These are phyloP conservation scores for Russula griseocarnosa DNA, from an alignment of 768 basidiomycete species.

Conservation along the genomic window DNA sequence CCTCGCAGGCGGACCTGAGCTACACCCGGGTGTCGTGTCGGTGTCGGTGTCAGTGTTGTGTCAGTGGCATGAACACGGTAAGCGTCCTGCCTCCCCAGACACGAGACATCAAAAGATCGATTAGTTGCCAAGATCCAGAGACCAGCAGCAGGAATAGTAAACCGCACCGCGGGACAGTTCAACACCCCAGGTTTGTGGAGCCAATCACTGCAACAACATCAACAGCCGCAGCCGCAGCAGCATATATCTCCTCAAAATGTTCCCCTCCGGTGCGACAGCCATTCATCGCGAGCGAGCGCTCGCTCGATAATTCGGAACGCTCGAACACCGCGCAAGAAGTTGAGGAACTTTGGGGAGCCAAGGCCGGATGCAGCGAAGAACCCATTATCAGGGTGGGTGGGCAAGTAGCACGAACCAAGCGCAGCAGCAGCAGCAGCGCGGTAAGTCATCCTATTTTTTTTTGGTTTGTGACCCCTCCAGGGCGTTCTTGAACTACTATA, in stretches of 20 bases:
- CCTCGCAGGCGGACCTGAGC: slow-evolving; percentile 10
- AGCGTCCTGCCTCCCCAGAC: background rate
- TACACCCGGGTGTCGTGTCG: slow-evolving; percentile 1
- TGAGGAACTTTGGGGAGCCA: slow-evolving; percentile 53
- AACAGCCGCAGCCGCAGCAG: background rate
- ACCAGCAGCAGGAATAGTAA: slow-evolving; percentile 9
- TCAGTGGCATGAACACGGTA: slow-evolving; percentile 13
- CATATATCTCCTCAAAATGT: slow-evolving; percentile 5
- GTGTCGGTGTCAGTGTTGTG: background rate
- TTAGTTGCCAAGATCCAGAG: slow-evolving; percentile 9
- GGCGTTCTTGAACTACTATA: background rate
- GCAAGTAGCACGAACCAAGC: slow-evolving; percentile 10
- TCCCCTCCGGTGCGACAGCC: slow-evolving; percentile 29
- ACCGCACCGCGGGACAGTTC: slow-evolving; percentile 13
- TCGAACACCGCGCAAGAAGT: slow-evolving; percentile 67
- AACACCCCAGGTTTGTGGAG: slow-evolving; percentile 7
- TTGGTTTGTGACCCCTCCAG: too few species aligned
- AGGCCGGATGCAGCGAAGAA: slow-evolving; percentile 15
- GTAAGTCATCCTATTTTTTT: slow-evolving; percentile 7
- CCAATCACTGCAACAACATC: slow-evolving; percentile 5
- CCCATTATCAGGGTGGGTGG: slow-evolving; percentile 17
- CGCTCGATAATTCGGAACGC: slow-evolving; percentile 37
- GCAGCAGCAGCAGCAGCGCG: slow-evolving; percentile 19
- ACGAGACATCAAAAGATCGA: background rate
- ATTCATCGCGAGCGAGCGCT: slow-evolving; percentile 45